Evolutionary conservation across 2,329 filamentous ascomycete genomes (phyloP).

Genomic region (Penicillium capsulatum): DNA sequence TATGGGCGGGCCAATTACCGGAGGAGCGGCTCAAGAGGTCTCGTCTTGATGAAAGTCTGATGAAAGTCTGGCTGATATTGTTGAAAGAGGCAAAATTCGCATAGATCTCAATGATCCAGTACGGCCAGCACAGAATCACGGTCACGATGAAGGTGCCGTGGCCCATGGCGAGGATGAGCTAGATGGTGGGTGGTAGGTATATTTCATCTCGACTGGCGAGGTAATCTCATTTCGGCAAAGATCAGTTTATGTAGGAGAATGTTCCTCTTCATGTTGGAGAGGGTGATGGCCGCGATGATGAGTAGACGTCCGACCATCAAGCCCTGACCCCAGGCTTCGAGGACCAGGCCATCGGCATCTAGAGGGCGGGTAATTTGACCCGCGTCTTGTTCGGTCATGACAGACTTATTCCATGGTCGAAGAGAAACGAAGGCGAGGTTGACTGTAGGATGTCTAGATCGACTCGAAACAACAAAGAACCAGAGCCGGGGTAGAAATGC

Average conservation of each 20-base stretch:
- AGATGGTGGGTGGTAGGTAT: not conserved
- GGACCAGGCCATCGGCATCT: constrained; percentile 30
- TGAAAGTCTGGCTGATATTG: constrained; percentile 51
- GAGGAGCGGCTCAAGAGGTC: constrained; percentile 59
- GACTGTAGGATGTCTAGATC: too few relatives aligned
- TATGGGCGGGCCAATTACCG: constrained; percentile 37
- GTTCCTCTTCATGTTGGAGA: constrained; percentile 48
- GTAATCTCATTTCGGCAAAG: constrained; percentile 42
- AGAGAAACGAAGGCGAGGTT: not conserved
- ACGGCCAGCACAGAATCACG: constrained; percentile 56
- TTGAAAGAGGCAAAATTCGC: constrained; percentile 64
- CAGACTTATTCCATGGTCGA: not conserved
- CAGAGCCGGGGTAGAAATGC: not conserved
- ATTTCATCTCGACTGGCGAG: not conserved
- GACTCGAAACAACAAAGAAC: too few relatives aligned
- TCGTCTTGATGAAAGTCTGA: constrained; percentile 51
- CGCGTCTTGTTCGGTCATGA: not conserved
- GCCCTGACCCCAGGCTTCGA: constrained; percentile 49
- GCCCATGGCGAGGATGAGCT: constrained; percentile 55
- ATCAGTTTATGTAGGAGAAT: constrained; percentile 51
- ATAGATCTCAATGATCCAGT: constrained; percentile 63
- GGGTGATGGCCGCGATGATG: constrained; percentile 48
- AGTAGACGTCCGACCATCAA: constrained; percentile 49
- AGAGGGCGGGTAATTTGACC: not conserved
- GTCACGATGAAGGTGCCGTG: constrained; percentile 59